These are phyloP conservation scores for Albatrellus ellisii DNA, from an alignment of 768 basidiomycete genomes.

Conservation along the genomic window DNA sequence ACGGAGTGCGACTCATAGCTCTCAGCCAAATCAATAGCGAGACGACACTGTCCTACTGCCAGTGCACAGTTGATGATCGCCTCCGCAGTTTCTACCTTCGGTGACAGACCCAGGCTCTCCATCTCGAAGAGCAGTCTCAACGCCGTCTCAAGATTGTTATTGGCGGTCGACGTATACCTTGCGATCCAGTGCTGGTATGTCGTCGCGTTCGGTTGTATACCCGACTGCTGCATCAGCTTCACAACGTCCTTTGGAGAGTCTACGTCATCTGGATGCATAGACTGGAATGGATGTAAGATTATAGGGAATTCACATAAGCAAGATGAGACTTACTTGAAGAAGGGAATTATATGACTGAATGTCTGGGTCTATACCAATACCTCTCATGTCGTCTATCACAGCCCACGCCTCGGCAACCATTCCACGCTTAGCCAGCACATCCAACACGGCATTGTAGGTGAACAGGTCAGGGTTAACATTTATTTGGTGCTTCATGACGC, in stretches of 20 bases:
- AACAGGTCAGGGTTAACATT: slow-evolving; percentile 6
- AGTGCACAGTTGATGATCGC: slow-evolving; percentile 42
- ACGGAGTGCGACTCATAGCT: slow-evolving; percentile 43
- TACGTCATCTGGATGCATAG: slow-evolving; percentile 17
- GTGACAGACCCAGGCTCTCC: slow-evolving; percentile 35
- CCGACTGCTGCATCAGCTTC: slow-evolving; percentile 38
- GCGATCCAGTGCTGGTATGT: slow-evolving; percentile 46
- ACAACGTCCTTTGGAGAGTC: slow-evolving; percentile 27
- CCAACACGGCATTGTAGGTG: slow-evolving; percentile 20
- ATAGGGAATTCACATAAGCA: slow-evolving; percentile 25
- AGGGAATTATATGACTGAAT: slow-evolving; percentile 42
- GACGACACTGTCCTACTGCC: slow-evolving; percentile 36
- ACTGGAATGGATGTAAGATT: slow-evolving; percentile 15
- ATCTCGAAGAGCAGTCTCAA: slow-evolving; percentile 50
- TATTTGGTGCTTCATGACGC: slow-evolving; percentile 9
- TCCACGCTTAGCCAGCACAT: slow-evolving; percentile 23
- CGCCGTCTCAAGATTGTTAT: slow-evolving; percentile 51
- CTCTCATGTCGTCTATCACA: slow-evolving; percentile 46
- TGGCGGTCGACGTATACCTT: slow-evolving; percentile 25
- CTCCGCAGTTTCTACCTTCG: slow-evolving; percentile 36
- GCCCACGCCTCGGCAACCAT: slow-evolving; percentile 29
- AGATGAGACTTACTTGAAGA: slow-evolving; percentile 31
- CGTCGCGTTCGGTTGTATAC: slow-evolving; percentile 33
- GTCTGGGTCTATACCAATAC: slow-evolving; percentile 36
- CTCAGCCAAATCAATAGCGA: slow-evolving; percentile 60